phyloP scores from a whole-genome alignment of 352 stramenopile species.

The Phytophthora agathidicida region DNA sequence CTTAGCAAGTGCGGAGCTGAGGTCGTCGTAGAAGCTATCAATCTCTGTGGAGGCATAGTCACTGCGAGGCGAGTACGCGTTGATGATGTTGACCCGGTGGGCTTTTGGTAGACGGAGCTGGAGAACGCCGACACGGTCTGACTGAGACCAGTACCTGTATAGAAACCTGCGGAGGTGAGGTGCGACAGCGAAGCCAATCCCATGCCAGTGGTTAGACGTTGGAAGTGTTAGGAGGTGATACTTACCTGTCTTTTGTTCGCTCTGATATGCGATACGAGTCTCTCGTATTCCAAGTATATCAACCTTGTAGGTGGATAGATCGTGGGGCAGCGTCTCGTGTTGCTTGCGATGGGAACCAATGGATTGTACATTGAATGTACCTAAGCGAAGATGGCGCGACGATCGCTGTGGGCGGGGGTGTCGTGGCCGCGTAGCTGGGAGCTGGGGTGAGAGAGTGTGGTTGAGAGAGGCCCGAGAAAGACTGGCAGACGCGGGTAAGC shows the following conservation, averaged over 20 bases:
- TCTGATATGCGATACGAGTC: constrained; percentile 1
- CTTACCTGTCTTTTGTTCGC: constrained; percentile 12
- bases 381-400: constrained; percentile 1
- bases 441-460: constrained; percentile 5
- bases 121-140: constrained; percentile 7
- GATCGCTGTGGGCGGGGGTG: background rate
- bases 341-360: constrained; percentile 13
- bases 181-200: constrained; percentile 9
- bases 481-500: constrained; percentile 8
- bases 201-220: constrained; percentile 8
- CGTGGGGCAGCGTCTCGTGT: constrained; percentile 1
- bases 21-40: constrained; percentile 3
- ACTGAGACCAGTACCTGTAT: constrained; percentile 5
- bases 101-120: constrained; percentile 1
- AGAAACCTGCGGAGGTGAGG: constrained; percentile 5
- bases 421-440: constrained; percentile 7
- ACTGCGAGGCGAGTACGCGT: constrained; percentile 8
- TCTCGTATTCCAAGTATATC: constrained; percentile 14
- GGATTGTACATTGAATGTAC: constrained; percentile 14
- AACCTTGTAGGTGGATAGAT: constrained; percentile 7
- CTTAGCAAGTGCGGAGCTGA: background rate
- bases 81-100: constrained; percentile 10
- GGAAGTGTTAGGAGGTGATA: constrained; percentile 11
- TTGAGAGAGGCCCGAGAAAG: constrained; percentile 6
- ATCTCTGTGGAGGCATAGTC: background rate